Conservation (phyloP, 768 basidiomycete genomes). For the Filobasidium wieringae region DNA sequence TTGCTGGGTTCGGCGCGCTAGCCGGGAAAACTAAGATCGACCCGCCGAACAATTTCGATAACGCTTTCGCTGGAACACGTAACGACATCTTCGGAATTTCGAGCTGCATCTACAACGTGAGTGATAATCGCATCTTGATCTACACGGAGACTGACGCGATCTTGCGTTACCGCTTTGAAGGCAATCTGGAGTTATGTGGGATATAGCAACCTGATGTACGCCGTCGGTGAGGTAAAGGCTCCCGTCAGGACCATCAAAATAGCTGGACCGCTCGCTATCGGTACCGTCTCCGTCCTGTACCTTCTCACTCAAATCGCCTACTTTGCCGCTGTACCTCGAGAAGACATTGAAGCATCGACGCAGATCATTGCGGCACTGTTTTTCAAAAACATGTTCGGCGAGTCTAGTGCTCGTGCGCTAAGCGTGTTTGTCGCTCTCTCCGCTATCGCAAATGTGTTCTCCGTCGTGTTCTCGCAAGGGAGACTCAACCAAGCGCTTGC, state of each 20-base stretch:
- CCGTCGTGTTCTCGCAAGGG: constrained; percentile 11
- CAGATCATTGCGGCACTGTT: constrained; percentile 62
- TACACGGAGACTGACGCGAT: background rate
- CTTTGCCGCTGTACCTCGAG: constrained; percentile 59
- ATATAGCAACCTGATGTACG: constrained; percentile 3
- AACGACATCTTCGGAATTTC: constrained; percentile 5
- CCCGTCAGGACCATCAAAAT: constrained; percentile 60
- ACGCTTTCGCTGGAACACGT: constrained; percentile 7
- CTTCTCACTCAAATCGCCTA: constrained; percentile 60
- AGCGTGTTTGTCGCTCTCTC: constrained; percentile 12
- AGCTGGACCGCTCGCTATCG: constrained; percentile 57
- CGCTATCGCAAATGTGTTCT: constrained; percentile 13
- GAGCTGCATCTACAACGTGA: constrained; percentile 10
- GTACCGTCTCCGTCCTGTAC: constrained; percentile 51
- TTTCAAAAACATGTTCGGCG: constrained; percentile 62
- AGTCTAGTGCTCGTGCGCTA: constrained; percentile 40
- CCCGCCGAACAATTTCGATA: constrained; percentile 6
- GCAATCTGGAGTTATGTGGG: constrained; percentile 9
- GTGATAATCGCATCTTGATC: background rate
- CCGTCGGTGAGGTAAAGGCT: constrained; percentile 7
- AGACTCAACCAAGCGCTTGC: constrained; percentile 7
- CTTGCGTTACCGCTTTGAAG: background rate
- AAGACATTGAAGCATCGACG: constrained; percentile 54
- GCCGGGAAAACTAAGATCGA: constrained; percentile 33
- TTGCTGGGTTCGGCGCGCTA: constrained; percentile 50